A percentile compares a stretch with the other conserved stretches of the same genome.
These are phyloP conservation scores for Cystobasidiopsis lactophilus DNA, from an alignment of 768 basidiomycete species.

Conservation along the genomic window DNA sequence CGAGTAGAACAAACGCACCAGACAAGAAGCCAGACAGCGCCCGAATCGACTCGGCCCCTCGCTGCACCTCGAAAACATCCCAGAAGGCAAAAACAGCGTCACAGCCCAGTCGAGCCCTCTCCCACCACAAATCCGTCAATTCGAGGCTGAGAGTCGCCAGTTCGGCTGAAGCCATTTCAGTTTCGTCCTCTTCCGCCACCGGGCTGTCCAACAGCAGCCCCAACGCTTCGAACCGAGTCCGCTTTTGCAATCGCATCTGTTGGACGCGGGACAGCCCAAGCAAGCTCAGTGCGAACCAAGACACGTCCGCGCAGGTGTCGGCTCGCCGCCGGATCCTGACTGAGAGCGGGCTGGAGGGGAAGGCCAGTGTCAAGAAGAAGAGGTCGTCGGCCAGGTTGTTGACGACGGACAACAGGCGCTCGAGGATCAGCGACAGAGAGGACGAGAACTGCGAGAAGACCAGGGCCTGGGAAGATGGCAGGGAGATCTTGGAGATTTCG, in stretches of 20 bases:
- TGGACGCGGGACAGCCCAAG: too few species aligned
- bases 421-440: not conserved
- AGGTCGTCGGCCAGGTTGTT: not conserved
- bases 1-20: not conserved
- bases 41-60: not conserved
- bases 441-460: not conserved
- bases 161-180: too few species aligned
- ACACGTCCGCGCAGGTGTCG: not conserved
- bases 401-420: not conserved
- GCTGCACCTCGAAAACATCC: not conserved
- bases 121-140: not conserved
- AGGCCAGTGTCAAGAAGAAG: not conserved
- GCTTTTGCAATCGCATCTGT: too few species aligned
- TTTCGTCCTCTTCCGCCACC: too few species aligned
- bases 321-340: not conserved
- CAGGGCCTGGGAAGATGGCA: too few species aligned
- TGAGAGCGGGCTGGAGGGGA: not conserved
- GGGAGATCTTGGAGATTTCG: not conserved
- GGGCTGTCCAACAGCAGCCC: too few species aligned
- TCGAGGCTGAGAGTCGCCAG: not conserved
- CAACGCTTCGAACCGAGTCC: too few species aligned
- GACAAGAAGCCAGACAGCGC: not conserved
- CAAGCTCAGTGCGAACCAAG: not conserved
- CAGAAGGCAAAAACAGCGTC: not conserved
- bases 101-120: not conserved